Evolutionary conservation across 768 basidiomycete genomes (phyloP).

Genomic region (Leccinum uliginosum): DNA sequence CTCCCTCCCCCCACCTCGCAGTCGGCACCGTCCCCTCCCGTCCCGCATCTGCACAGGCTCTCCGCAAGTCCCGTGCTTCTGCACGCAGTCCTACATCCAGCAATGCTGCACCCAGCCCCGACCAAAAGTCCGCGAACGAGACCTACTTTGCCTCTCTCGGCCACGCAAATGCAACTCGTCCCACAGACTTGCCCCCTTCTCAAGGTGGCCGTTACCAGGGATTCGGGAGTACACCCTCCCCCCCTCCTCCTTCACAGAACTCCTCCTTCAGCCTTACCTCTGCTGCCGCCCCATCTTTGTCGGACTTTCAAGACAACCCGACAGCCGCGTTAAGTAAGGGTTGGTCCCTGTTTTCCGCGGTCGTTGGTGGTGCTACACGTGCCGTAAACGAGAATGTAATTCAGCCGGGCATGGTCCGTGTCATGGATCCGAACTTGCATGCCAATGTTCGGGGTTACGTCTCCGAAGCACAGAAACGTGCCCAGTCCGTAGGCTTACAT

Average conservation of each 20-base stretch:
- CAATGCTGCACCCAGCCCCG: conserved; percentile 41
- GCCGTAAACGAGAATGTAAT: conserved; percentile 84
- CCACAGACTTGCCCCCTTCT: conserved; percentile 80
- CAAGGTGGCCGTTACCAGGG: conserved; percentile 94
- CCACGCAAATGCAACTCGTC: conserved; percentile 70
- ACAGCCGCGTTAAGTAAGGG: conserved; percentile 84
- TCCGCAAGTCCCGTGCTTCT: conserved; percentile 82
- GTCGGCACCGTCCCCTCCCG: conserved; percentile 43
- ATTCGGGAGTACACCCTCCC: conserved; percentile 82
- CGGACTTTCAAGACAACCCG: conserved; percentile 85
- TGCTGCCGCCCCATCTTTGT: conserved; percentile 69
- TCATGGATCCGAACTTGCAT: conserved; percentile 76
- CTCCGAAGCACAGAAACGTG: conserved; percentile 60
- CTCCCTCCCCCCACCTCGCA: conserved; percentile 46
- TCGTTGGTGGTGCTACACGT: conserved; percentile 72
- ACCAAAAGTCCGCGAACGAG: conserved; percentile 82
- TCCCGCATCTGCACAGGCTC: conserved; percentile 73
- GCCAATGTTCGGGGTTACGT: conserved; percentile 71
- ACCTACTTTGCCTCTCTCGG: conserved; percentile 83
- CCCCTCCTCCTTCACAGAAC: conserved; percentile 29
- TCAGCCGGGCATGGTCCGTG: conserved; percentile 82
- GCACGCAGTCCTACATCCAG: conserved; percentile 48
- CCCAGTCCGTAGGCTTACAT: conserved; percentile 53
- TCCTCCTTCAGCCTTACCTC: conserved; percentile 65
- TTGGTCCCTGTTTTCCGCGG: conserved; percentile 92